These are phyloP conservation scores for Fallopia convolvulus DNA, from an alignment of 148 eudicot genomes.

Conservation along the genomic window DNA sequence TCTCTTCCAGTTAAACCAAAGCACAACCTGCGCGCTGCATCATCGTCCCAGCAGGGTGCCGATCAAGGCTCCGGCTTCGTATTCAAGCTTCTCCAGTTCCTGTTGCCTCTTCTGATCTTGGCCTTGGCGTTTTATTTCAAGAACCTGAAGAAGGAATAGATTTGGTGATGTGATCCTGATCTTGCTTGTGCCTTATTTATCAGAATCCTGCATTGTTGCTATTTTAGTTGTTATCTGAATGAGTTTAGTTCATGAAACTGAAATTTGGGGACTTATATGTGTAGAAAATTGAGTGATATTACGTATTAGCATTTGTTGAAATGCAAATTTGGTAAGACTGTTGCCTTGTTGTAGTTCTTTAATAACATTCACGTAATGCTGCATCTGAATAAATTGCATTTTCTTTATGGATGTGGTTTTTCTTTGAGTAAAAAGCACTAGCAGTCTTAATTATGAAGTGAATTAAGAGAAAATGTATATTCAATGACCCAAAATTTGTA, in stretches of 20 bases:
- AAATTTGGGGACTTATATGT: not conserved
- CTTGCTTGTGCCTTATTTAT: not conserved
- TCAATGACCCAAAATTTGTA: too few species aligned
- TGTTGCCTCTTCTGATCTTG: slow-evolving; percentile 24
- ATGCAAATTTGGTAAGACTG: not conserved
- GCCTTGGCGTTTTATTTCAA: slow-evolving; percentile 25
- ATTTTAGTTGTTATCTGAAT: not conserved
- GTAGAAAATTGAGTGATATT: not conserved
- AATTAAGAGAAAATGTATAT: too few species aligned
- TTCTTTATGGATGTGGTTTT: not conserved
- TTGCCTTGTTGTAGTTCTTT: not conserved
- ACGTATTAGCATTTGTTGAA: not conserved
- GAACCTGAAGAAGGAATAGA: slow-evolving; percentile 22
- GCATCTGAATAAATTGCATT: not conserved
- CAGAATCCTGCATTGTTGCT: not conserved
- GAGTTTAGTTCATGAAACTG: not conserved
- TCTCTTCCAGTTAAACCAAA: slow-evolving; percentile 20
- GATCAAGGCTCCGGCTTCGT: slow-evolving; percentile 19
- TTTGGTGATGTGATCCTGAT: not conserved
- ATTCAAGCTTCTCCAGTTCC: slow-evolving; percentile 26
- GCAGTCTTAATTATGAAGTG: too few species aligned
- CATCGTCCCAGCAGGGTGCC: slow-evolving; percentile 12
- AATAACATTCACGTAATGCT: not conserved
- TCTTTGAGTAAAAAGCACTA: too few species aligned
- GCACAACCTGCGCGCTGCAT: not conserved